phyloP scores from a whole-genome alignment of 768 basidiomycete species.

The Paxillus involutus region DNA sequence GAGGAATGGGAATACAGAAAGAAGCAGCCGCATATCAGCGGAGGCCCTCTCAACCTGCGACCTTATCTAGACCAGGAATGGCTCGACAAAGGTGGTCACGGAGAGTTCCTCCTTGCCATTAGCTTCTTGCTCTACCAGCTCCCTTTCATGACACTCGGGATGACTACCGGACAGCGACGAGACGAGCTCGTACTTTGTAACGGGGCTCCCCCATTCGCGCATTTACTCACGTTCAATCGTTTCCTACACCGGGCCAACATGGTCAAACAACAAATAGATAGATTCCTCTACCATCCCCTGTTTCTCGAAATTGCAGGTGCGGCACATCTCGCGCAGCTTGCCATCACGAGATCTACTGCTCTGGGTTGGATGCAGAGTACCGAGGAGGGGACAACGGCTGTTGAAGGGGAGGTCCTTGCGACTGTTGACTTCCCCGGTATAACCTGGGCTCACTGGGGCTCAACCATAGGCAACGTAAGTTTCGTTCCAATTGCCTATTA shows the following conservation, averaged over 20 bases:
- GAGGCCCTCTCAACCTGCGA: conserved; percentile 52
- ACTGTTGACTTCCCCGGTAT: background rate
- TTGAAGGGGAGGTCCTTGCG: conserved; percentile 1
- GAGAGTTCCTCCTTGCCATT: conserved; percentile 43
- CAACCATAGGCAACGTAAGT: conserved; percentile 29
- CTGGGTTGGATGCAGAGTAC: conserved; percentile 25
- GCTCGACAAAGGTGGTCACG: conserved; percentile 44
- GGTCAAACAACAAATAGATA: too few relatives aligned
- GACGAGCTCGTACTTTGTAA: background rate
- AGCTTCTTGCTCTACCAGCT: conserved; percentile 43
- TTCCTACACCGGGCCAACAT: conserved; percentile 41
- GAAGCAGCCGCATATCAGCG: conserved; percentile 19
- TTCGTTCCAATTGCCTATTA: background rate
- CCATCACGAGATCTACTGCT: conserved; percentile 14
- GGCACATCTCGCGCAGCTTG: background rate
- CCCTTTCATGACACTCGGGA: conserved; percentile 47
- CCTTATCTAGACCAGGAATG: conserved; percentile 47
- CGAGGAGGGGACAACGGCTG: background rate
- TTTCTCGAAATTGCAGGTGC: too few relatives aligned
- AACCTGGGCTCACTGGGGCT: conserved; percentile 16
- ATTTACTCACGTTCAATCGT: conserved; percentile 33
- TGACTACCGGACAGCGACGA: too few relatives aligned
- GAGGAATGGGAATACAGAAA: too few relatives aligned
- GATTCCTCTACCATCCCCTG: too few relatives aligned
- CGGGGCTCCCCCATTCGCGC: conserved; percentile 36